Base-by-base conservation (phyloP, 129 eudicot genomes). In the Saussurea involucrata region DNA sequence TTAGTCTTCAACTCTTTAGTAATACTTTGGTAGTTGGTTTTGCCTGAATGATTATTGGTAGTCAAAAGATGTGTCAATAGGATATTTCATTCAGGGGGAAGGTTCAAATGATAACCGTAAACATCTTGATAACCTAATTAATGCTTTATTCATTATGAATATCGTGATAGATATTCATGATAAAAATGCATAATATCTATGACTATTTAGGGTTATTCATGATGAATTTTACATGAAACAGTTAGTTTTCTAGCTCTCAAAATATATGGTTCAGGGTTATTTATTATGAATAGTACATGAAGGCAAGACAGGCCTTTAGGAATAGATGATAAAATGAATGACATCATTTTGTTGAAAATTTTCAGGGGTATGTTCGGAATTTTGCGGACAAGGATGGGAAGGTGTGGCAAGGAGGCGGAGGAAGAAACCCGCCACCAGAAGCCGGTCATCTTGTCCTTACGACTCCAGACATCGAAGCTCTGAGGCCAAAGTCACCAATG, bases 401-500 rank as follows among this genome's bases (percentile, higher is more conserved):
- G 73, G 76, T 85, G 40, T 85, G 88, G 88, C 85, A 81, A 53
- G 88, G 88, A 60, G 88, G 88, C 0, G 85, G 88, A 4, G 85
- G 88, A 69, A 68, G 96, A 78, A 90, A 90, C 76, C 96, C 96
- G 24, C 98, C 98, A 25, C 97, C 98, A 42, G 98, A 92, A 69
- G 91, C 99, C 0, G 97, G 97, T 37, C 99, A 95, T 78, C 96
- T 95, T 25, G 91, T 88, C 17, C 80, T 78, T 24, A 90, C 96
- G 31, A 60, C 97, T 31, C 88, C 97, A 1, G 99, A 95, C 32
- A 95, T 95, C 1, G 99, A 95, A 75, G 71, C 92, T 24, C 94
- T 95, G 64, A 86, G 99, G 68, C 99, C 99, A 55, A 95, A 95
- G 74, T 95, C 99, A 33, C 99, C 99, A 0, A 95, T 95, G 99